Percentiles rank a stretch among this genome's conserved stretches.
Evolutionary conservation across 331 rosid species (phyloP).

Genomic region (Acacia concinna): DNA sequence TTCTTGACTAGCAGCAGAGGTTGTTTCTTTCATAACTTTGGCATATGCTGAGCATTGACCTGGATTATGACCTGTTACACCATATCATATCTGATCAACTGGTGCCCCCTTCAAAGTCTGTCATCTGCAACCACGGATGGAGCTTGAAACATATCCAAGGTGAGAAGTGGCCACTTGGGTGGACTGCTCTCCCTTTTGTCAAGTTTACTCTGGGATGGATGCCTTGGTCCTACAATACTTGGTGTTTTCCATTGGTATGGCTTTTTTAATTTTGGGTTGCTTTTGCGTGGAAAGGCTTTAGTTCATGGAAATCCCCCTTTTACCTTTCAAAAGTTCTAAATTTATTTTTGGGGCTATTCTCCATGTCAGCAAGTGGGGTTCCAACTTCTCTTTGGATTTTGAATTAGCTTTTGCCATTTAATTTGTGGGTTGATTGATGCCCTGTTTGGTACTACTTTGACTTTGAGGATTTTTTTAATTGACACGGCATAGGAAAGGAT

Average conservation of each 20-base stretch:
- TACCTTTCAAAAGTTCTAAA: slow-evolving; percentile 4
- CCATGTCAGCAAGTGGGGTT: background rate
- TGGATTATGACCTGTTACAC: background rate
- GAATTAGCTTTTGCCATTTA: background rate
- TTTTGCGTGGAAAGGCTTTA: slow-evolving; percentile 20
- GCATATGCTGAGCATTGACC: slow-evolving; percentile 16
- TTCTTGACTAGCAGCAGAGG: background rate
- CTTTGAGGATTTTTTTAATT: background rate
- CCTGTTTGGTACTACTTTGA: background rate
- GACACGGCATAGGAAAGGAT: background rate
- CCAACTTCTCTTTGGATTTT: background rate
- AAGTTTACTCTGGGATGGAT: slow-evolving; percentile 34
- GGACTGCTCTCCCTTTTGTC: slow-evolving; percentile 25
- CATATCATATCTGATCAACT: slow-evolving; percentile 23
- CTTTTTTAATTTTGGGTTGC: slow-evolving; percentile 4
- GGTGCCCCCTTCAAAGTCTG: slow-evolving; percentile 23
- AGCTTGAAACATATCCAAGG: slow-evolving; percentile 34
- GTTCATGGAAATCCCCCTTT: slow-evolving; percentile 15
- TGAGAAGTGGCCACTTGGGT: slow-evolving; percentile 32
- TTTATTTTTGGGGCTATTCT: slow-evolving; percentile 17
- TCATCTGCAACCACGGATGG: slow-evolving; percentile 31
- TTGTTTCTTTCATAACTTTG: slow-evolving; percentile 6
- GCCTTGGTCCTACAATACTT: slow-evolving; percentile 21
- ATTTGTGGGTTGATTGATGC: background rate
- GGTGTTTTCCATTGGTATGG: slow-evolving; percentile 42